Evolutionary conservation across 1,284 basidiomycete genomes (phyloP).

Genomic region (Tausonia pullulans): DNA sequence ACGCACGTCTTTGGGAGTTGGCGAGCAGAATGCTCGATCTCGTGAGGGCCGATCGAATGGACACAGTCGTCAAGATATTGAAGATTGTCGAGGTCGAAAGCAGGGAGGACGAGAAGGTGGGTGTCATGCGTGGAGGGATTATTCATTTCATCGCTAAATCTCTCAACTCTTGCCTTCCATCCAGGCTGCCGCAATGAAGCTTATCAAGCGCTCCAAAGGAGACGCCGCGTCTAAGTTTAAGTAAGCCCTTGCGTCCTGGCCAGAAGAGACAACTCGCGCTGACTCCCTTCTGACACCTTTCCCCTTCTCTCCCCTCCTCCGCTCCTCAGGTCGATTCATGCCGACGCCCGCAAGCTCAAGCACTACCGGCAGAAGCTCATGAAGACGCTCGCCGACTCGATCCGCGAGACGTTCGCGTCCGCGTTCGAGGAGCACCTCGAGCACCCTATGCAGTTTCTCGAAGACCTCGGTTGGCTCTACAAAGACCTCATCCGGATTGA

Average conservation of each 20-base stretch:
- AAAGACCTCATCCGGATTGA: conserved; percentile 87
- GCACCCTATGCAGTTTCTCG: conserved; percentile 62
- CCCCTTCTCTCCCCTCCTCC: not conserved
- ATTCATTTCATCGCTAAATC: not conserved
- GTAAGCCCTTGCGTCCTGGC: not conserved
- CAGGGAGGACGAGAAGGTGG: conserved; percentile 87
- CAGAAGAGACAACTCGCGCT: not conserved
- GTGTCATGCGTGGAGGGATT: not conserved
- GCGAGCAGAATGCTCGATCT: conserved; percentile 68
- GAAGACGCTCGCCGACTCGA: conserved; percentile 66
- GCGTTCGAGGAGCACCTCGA: conserved; percentile 53
- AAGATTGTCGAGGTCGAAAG: conserved; percentile 93
- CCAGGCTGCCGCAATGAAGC: conserved; percentile 78
- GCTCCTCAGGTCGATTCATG: conserved; percentile 72
- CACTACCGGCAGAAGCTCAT: conserved; percentile 88
- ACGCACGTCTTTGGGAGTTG: conserved; percentile 71
- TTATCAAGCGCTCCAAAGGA: conserved; percentile 83
- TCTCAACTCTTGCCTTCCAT: not conserved
- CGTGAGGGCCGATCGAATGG: conserved; percentile 62
- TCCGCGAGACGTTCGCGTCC: conserved; percentile 60
- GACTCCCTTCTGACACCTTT: too few species aligned
- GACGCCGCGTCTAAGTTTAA: conserved; percentile 64
- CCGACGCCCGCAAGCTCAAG: conserved; percentile 86
- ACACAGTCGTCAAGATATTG: conserved; percentile 78
- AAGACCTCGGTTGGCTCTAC: conserved; percentile 76